Evolutionary conservation across 768 basidiomycete genomes (phyloP).

Genomic region (Clitopilus passeckerianus): DNA sequence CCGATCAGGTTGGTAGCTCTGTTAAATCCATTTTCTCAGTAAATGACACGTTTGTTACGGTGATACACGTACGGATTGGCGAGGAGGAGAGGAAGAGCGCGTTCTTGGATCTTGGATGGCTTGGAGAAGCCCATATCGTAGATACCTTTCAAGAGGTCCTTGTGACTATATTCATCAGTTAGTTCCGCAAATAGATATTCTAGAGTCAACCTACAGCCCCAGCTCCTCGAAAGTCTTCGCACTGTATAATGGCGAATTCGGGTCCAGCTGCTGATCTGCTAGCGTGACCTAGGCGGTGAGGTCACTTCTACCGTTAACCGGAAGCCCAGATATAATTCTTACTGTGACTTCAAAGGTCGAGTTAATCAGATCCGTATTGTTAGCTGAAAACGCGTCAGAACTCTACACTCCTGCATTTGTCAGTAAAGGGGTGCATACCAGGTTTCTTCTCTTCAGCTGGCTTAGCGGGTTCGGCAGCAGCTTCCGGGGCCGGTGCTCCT

Average conservation of each 20-base stretch:
- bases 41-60: background rate
- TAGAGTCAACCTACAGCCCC: conserved; percentile 72
- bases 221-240: conserved; percentile 94
- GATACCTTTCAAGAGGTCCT: conserved; percentile 88
- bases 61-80: conserved; percentile 69
- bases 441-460: conserved; percentile 21
- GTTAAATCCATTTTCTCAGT: conserved; percentile 1
- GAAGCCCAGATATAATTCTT: conserved; percentile 18
- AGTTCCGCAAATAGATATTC: background rate
- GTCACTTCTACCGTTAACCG: conserved; percentile 4
- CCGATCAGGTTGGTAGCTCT: conserved; percentile 99
- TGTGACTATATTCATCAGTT: conserved; percentile 42
- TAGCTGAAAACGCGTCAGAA: conserved; percentile 12
- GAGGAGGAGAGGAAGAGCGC: conserved; percentile 87
- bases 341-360: conserved; percentile 85
- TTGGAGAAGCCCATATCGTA: conserved; percentile 96
- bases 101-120: conserved; percentile 98
- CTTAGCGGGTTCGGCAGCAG: conserved; percentile 14
- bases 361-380: conserved; percentile 59
- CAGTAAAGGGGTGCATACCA: conserved; percentile 10
- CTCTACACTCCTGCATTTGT: background rate
- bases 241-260: conserved; percentile 93
- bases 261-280: conserved; percentile 93
- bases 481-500: conserved; percentile 4
- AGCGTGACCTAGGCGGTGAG: conserved; percentile 70